phyloP scores from a whole-genome alignment of 2,329 filamentous ascomycete species.

The Monosporascus sp. region DNA sequence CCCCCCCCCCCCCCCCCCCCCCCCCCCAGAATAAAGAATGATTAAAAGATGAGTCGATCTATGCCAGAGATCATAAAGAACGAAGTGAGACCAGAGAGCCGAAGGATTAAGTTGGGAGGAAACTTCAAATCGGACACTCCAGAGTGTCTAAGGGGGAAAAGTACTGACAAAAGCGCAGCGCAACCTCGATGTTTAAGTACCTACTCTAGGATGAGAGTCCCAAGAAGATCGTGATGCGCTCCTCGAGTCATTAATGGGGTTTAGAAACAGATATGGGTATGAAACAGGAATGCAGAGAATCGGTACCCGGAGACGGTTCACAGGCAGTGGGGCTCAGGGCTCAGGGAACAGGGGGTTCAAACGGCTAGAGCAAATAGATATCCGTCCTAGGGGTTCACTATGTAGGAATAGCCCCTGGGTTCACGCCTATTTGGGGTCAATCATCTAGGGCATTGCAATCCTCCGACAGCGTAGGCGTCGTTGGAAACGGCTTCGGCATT shows the following conservation, averaged over 20 bases:
- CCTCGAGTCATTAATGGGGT: not conserved
- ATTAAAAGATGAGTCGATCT: conserved; percentile 26
- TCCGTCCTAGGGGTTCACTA: not conserved
- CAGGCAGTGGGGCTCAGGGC: not conserved
- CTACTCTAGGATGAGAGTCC: not conserved
- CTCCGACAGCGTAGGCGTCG: no score
- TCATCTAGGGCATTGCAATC: not conserved
- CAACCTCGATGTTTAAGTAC: conserved; percentile 14
- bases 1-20: no score
- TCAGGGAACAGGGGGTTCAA: not conserved
- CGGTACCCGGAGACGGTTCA: not conserved
- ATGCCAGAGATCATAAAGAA: conserved; percentile 16
- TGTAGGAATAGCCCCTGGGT: not conserved
- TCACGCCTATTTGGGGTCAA: not conserved
- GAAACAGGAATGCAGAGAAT: not conserved
- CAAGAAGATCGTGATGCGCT: not conserved
- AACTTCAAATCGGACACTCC: conserved; percentile 14
- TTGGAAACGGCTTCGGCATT: not conserved
- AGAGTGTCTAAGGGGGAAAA: conserved; percentile 17
- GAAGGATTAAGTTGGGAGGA: conserved; percentile 1
- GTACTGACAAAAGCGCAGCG: conserved; percentile 5
- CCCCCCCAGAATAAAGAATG: conserved; percentile 15
- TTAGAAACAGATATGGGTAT: conserved; percentile 1
- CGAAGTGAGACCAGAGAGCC: conserved; percentile 9
- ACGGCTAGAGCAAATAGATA: not conserved